A percentile compares a stretch with the other conserved stretches of the same genome.
Evolutionary conservation across 2,329 filamentous ascomycete species (phyloP).

Genomic region (Acrocalymma vagum): DNA sequence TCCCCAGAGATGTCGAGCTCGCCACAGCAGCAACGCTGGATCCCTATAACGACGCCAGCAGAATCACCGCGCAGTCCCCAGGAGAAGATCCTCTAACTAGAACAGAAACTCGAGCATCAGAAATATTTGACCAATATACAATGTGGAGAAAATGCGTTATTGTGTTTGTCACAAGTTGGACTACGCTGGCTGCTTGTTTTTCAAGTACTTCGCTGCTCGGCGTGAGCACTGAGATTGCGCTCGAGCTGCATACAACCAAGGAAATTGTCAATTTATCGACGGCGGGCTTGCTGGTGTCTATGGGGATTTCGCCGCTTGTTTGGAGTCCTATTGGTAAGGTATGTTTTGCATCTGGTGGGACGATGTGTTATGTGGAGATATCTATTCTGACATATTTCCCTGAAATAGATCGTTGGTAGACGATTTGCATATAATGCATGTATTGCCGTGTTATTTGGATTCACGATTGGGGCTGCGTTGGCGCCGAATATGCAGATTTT

Average conservation of each 20-base stretch:
- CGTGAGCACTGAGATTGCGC: conserved; percentile 50
- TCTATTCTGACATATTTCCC: too few relatives aligned
- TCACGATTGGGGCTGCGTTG: conserved; percentile 20
- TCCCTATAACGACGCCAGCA: neutral
- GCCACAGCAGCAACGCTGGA: neutral
- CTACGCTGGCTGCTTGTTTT: conserved; percentile 52
- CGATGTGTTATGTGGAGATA: too few relatives aligned
- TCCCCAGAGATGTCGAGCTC: too few relatives aligned
- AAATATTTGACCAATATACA: conserved; percentile 11
- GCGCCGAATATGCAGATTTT: conserved; percentile 18
- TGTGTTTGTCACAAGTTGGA: conserved; percentile 53
- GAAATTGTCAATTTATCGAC: conserved; percentile 21
- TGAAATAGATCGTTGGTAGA: conserved; percentile 17
- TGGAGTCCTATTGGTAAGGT: conserved; percentile 22
- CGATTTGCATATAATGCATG: conserved; percentile 17
- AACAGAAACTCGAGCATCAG: conserved; percentile 7
- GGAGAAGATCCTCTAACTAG: conserved; percentile 5
- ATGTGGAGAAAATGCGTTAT: conserved; percentile 48
- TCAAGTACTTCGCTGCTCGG: conserved; percentile 53
- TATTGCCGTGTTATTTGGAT: conserved; percentile 16
- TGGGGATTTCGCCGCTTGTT: conserved; percentile 20
- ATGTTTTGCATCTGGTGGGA: neutral
- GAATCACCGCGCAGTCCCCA: conserved; percentile 1
- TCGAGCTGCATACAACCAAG: conserved; percentile 45
- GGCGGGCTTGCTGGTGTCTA: conserved; percentile 22